Evolutionary conservation across 2,329 filamentous ascomycete genomes (phyloP).

Genomic region (Sporothrix mexicana): DNA sequence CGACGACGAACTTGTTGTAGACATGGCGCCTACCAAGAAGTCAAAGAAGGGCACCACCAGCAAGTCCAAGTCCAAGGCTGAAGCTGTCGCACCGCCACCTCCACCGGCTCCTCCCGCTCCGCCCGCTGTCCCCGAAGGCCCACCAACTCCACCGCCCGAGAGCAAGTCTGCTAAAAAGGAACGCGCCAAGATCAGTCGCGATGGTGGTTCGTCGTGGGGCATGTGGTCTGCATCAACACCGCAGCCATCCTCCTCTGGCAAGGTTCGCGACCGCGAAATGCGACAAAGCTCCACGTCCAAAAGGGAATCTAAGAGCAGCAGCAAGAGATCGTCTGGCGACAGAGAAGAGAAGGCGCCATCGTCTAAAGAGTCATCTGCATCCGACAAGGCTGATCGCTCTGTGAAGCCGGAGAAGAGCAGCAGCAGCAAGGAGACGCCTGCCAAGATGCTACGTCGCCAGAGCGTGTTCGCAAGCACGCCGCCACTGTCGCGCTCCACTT

Average conservation of each 20-base stretch:
- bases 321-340: conserved; percentile 60
- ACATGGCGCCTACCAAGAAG: conserved; percentile 55
- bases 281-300: not conserved
- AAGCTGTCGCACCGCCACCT: conserved; percentile 45
- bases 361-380: conserved; percentile 53
- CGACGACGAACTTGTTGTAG: conserved; percentile 57
- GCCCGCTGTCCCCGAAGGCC: conserved; percentile 55
- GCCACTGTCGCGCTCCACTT: conserved; percentile 70
- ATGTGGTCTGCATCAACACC: conserved; percentile 58
- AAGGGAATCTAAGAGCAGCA: conserved; percentile 47
- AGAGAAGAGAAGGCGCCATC: conserved; percentile 68
- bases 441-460: conserved; percentile 62
- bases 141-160: conserved; percentile 59
- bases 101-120: conserved; percentile 49
- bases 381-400: conserved; percentile 65
- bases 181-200: conserved; percentile 75
- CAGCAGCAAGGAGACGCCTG: conserved; percentile 51
- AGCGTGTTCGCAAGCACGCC: conserved; percentile 73
- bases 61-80: conserved; percentile 46
- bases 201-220: conserved; percentile 73
- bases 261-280: not conserved
- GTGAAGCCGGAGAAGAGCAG: conserved; percentile 46
- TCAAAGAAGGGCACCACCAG: conserved; percentile 48
- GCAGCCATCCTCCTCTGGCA: conserved; percentile 57
- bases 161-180: conserved; percentile 72